Conservation (phyloP, 2,329 filamentous ascomycete genomes). For the Cytospora leucostoma region DNA sequence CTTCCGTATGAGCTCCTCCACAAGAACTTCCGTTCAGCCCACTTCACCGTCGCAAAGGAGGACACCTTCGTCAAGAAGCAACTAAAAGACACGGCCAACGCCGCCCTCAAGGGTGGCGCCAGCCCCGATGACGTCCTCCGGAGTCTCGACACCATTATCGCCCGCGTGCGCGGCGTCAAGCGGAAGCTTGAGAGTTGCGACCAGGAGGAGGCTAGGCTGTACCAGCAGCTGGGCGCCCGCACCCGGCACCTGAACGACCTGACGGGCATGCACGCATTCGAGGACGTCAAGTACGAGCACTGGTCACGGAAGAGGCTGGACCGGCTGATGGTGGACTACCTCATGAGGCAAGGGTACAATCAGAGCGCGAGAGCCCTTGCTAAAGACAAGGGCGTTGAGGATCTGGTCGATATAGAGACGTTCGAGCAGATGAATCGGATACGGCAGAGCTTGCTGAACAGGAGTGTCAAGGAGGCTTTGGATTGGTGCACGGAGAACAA, state of each 20-base stretch:
- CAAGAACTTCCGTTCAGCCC: conserved; percentile 89
- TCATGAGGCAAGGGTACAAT: conserved; percentile 80
- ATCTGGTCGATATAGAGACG: conserved; percentile 84
- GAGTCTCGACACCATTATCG: conserved; percentile 81
- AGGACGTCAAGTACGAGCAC: conserved; percentile 89
- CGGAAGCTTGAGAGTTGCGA: conserved; percentile 78
- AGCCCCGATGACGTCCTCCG: conserved; percentile 72
- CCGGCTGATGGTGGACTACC: conserved; percentile 86
- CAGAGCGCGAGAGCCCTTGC: conserved; percentile 77
- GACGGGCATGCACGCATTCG: conserved; percentile 75
- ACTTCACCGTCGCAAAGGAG: conserved; percentile 74
- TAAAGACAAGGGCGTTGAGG: conserved; percentile 71
- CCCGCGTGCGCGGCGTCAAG: conserved; percentile 82
- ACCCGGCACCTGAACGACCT: conserved; percentile 80
- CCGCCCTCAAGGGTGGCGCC: conserved; percentile 63
- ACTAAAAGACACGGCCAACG: conserved; percentile 65
- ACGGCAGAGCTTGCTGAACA: conserved; percentile 68
- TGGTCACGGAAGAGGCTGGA: conserved; percentile 85
- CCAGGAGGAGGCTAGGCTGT: conserved; percentile 76
- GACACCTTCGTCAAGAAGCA: conserved; percentile 62
- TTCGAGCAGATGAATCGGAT: conserved; percentile 83
- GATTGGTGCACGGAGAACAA: conserved; percentile 94
- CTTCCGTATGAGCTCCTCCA: conserved; percentile 90
- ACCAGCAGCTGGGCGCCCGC: conserved; percentile 73
- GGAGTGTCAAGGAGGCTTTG: conserved; percentile 76